Conservation (phyloP, 2,329 filamentous ascomycete genomes). For the Coleophoma crateriformis region DNA sequence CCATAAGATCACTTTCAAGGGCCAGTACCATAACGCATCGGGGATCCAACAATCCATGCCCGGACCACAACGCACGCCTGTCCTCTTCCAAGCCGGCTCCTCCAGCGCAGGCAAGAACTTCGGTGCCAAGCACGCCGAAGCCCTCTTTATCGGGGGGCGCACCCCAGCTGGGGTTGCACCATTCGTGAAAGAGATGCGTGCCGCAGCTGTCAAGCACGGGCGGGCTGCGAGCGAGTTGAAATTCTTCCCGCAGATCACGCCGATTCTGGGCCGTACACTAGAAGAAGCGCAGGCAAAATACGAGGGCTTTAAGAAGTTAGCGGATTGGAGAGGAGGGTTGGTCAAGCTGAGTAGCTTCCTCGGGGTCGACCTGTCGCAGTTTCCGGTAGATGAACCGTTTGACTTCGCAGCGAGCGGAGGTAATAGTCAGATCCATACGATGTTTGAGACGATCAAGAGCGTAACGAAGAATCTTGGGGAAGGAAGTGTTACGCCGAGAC, state of each 20-base stretch:
- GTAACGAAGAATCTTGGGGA: neutral
- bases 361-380: constrained; percentile 19
- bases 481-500: neutral
- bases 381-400: constrained; percentile 18
- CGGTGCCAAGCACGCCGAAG: constrained; percentile 63
- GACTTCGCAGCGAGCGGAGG: neutral
- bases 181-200: constrained; percentile 55
- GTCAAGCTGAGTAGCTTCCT: neutral
- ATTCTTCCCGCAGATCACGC: constrained; percentile 60
- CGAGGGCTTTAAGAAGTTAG: constrained; percentile 45
- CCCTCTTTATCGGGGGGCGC: constrained; percentile 61
- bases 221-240: constrained; percentile 57
- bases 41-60: neutral
- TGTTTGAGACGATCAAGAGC: neutral
- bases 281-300: constrained; percentile 61
- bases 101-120: constrained; percentile 62
- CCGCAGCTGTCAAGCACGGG: constrained; percentile 45
- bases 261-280: constrained; percentile 58
- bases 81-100: constrained; percentile 58
- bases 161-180: constrained; percentile 40
- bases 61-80: constrained; percentile 19
- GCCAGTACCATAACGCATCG: neutral
- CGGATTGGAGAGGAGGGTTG: neutral
- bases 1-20: neutral
- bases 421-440: neutral